Base-by-base conservation (phyloP, 805 yeast genomes). In the Candida cerambycidarum region DNA sequence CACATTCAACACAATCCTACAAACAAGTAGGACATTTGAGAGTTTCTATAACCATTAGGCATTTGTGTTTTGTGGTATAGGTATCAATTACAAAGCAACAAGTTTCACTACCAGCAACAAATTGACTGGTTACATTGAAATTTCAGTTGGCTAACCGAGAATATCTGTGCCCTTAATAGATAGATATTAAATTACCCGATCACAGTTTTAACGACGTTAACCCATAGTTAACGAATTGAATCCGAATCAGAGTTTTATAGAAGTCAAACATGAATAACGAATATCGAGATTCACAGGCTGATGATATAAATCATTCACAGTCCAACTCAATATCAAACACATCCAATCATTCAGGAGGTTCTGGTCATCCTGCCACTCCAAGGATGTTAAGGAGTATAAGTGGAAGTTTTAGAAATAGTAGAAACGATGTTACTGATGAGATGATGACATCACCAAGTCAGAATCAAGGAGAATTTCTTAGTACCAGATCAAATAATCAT, bases 311-410 rank as follows among this genome's bases (percentile, higher is more conserved):
- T 21, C 23, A 21, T 6, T 8, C 23, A 21, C n/a, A n/a, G n/a
- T n/a, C n/a, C n/a, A n/a, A n/a, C n/a, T n/a, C n/a, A n/a, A n/a
- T n/a, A n/a, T 21, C 8, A 21, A 21, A 21, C 8, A 5, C 5
- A 8, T 21, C 23, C 23, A 5, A 21, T 6, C 18, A 14, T 14
- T n/a, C 18, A 11, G 17, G 17, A 5, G 11, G n/a, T 28, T 47
- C 57, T n/a, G 60, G 58, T 19, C 71, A 62, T 12, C 85, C 85
- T 2, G 87, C 87, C 1, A 82, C 88, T 1, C 85, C 87, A 7
- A 63, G 87, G 51, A 82, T 82, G 87, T 62, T 82, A 37, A 69
- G 85, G 51, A 79, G 78, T 53, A 75, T 76, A 3, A 73, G 80
- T 46, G 76, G 75, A 1, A 61, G 61, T 44, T 52, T 55, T 28